Conservation (phyloP, 768 basidiomycete species). For the Ephemerocybe angulata region DNA sequence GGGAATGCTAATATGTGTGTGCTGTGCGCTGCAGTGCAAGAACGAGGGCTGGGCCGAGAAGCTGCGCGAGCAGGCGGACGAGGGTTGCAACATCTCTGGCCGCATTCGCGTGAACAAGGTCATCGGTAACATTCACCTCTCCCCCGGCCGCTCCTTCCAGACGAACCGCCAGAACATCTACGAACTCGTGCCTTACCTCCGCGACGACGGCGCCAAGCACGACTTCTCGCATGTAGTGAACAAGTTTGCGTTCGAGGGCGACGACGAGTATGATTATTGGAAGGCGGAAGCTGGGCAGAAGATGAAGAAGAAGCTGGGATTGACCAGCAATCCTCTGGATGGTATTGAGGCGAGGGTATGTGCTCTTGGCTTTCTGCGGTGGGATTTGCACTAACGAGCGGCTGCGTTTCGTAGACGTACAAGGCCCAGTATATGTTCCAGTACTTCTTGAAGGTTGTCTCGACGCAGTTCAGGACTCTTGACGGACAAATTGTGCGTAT, state of each 20-base stretch:
- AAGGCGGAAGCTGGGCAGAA: constrained; percentile 58
- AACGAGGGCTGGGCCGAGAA: constrained; percentile 94
- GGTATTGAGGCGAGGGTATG: constrained; percentile 54
- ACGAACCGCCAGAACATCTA: constrained; percentile 72
- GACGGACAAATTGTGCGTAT: constrained; percentile 59
- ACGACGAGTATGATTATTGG: constrained; percentile 73
- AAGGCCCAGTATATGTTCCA: constrained; percentile 94
- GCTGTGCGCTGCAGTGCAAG: too few species aligned
- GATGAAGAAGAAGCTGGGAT: constrained; percentile 71
- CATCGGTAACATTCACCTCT: constrained; percentile 91
- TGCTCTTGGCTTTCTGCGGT: constrained; percentile 1
- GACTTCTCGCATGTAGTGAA: constrained; percentile 92
- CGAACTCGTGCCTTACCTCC: constrained; percentile 92
- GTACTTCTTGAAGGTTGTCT: constrained; percentile 98
- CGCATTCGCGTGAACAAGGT: constrained; percentile 96
- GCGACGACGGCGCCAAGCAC: constrained; percentile 82
- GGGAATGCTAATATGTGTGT: constrained; percentile 1
- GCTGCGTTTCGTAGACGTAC: constrained; percentile 47
- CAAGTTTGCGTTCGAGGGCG: constrained; percentile 73
- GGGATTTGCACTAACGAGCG: background rate
- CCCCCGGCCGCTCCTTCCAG: constrained; percentile 95
- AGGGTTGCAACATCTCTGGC: constrained; percentile 93
- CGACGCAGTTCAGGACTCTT: constrained; percentile 87
- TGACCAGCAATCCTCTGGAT: constrained; percentile 75
- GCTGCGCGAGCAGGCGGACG: constrained; percentile 85